These are phyloP conservation scores for Solanum chaucha DNA, from an alignment of 257 asterid genomes.

Conservation along the genomic window DNA sequence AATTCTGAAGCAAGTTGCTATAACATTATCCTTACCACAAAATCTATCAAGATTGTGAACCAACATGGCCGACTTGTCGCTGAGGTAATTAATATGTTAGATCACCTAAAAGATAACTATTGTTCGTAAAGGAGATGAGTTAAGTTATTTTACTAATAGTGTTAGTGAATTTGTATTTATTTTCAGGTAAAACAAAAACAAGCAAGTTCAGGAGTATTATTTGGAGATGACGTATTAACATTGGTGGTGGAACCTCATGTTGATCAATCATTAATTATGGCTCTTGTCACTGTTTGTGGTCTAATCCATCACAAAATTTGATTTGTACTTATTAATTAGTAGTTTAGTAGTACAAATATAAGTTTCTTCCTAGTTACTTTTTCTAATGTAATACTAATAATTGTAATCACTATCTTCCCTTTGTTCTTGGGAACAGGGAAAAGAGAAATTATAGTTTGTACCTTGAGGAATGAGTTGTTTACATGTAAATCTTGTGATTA, in stretches of 20 bases:
- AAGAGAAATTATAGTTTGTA: neutral
- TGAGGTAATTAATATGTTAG: slow-evolving; percentile 10
- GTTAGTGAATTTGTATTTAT: neutral
- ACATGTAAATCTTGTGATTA: neutral
- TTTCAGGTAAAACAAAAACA: slow-evolving; percentile 43
- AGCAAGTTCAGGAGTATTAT: slow-evolving; percentile 28
- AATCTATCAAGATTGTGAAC: slow-evolving; percentile 23
- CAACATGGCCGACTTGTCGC: slow-evolving; percentile 20
- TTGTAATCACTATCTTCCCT: neutral
- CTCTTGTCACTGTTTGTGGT: slow-evolving; percentile 45
- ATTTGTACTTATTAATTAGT: neutral
- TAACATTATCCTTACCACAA: slow-evolving; percentile 19
- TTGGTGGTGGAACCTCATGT: slow-evolving; percentile 44
- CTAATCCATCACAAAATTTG: slow-evolving; percentile 38
- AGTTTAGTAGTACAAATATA: too few species aligned
- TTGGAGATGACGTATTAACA: slow-evolving; percentile 54
- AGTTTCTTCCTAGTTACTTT: neutral
- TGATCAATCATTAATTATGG: slow-evolving; percentile 48
- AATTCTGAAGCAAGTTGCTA: slow-evolving; percentile 6
- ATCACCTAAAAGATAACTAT: neutral
- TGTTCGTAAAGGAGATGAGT: neutral
- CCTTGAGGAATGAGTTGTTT: neutral
- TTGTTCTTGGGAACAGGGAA: neutral
- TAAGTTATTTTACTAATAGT: neutral
- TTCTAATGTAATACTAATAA: neutral